Base-by-base conservation (phyloP, 2,329 filamentous ascomycete genomes). In the Ophiosphaerella korrae region DNA sequence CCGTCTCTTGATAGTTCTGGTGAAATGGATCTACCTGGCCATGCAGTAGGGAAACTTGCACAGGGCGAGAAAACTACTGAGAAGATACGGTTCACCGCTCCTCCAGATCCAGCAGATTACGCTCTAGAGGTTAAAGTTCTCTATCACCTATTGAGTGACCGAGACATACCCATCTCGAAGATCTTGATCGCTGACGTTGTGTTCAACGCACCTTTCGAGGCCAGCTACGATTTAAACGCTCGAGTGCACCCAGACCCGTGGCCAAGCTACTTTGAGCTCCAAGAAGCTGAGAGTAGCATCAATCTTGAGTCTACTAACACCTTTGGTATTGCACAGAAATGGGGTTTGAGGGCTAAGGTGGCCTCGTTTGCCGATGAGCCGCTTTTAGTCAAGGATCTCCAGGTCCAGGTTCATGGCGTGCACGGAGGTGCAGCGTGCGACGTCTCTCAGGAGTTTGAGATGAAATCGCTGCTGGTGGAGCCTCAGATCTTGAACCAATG, bases 181-280 rank as follows among this genome's bases (percentile, higher is more conserved):
- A 84, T 82, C 2, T 76, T 88, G 18, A 80, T 84, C 1, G 81
- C 89, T 34, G 86, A 88, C 45, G 73, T 97, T 5, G 83, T 85
- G 33, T 82, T 97, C 48, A 85, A 90, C 46, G 87, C 86, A 42
- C 91, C 93, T 0, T 97, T 99, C 63, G 92, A 96, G 74, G 90
- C 92, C 13, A 94, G 89, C 65, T 97, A 96, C 71, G 90, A 95
- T 55, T 85, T 97, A 55, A 81, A 87, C 11, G 92, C 94, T 9
- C 84, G 88, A 8, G 79, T 96, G 3, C 88, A 97, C 71, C 74
- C 82, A 0, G 87, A 88, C 42, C 80, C 85, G 2, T 99, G 94
- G 93, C 92, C 94, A 1, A 92, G 88, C 69, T 86, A 95, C 63
- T 99, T 97, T 72, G 81, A 86, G 45, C 77, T 83, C 14, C 81